Evolutionary conservation across 2,329 filamentous ascomycete genomes (phyloP).

Genomic region (Epichloe coenophiala): DNA sequence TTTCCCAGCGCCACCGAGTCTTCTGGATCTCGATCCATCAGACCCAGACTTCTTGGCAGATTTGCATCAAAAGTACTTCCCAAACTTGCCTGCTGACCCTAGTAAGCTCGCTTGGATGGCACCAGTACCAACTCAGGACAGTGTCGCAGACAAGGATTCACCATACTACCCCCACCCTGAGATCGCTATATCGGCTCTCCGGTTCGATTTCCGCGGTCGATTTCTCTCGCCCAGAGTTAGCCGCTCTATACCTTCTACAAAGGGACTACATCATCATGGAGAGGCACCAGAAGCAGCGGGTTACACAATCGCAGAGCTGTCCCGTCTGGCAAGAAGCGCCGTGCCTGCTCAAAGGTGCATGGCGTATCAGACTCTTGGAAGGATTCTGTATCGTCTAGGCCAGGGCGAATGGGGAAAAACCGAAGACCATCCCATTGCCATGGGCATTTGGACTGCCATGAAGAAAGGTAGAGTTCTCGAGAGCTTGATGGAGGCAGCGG

Average conservation of each 20-base stretch:
- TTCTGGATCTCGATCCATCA: slow-evolving; percentile 67
- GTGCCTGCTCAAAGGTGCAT: slow-evolving; percentile 82
- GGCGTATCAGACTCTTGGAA: slow-evolving; percentile 79
- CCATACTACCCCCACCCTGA: slow-evolving; percentile 70
- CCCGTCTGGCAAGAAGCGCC: slow-evolving; percentile 63
- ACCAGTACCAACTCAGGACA: slow-evolving; percentile 51
- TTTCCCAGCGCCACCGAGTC: slow-evolving; percentile 41
- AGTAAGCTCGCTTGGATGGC: slow-evolving; percentile 84
- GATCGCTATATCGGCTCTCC: slow-evolving; percentile 62
- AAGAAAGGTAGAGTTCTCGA: slow-evolving; percentile 67
- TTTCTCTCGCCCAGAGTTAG: slow-evolving; percentile 67
- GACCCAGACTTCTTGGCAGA: slow-evolving; percentile 73
- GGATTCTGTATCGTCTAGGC: slow-evolving; percentile 73
- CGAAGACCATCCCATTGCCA: slow-evolving; percentile 46
- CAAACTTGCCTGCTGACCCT: slow-evolving; percentile 71
- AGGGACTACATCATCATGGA: slow-evolving; percentile 86
- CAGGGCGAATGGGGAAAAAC: slow-evolving; percentile 53
- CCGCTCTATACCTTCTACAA: slow-evolving; percentile 58
- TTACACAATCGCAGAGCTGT: slow-evolving; percentile 81
- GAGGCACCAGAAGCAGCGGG: slow-evolving; percentile 86
- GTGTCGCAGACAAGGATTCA: slow-evolving; percentile 52
- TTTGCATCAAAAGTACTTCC: slow-evolving; percentile 89
- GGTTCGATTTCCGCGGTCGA: slow-evolving; percentile 77
- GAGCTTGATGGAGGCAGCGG: slow-evolving; percentile 63
- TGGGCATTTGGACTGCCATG: slow-evolving; percentile 71